These are phyloP conservation scores for Spongispora temasekensis DNA, from an alignment of 1,284 basidiomycete species.

Conservation along the genomic window DNA sequence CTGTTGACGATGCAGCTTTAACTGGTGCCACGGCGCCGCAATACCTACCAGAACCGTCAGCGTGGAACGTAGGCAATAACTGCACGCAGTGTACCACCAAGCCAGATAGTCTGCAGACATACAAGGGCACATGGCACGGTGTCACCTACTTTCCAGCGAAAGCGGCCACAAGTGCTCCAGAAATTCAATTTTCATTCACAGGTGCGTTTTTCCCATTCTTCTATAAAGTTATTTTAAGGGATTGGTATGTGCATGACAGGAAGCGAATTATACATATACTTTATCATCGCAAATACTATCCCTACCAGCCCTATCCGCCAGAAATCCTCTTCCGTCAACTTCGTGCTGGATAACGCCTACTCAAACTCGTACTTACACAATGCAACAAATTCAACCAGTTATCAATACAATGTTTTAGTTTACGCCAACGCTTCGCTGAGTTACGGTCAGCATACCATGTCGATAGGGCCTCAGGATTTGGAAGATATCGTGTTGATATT, in stretches of 20 bases:
- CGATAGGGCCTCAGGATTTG: neutral
- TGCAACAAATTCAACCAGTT: constrained; percentile 1
- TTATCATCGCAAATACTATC: constrained; percentile 13
- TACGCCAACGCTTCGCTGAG: constrained; percentile 12
- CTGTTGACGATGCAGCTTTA: constrained; percentile 19
- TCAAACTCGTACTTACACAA: neutral
- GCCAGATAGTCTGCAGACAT: constrained; percentile 6
- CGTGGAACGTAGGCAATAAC: constrained; percentile 1
- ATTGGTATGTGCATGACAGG: constrained; percentile 10
- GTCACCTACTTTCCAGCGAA: neutral
- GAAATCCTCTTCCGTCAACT: constrained; percentile 8
- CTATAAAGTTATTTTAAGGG: neutral
- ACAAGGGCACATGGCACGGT: constrained; percentile 23
- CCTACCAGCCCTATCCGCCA: neutral
- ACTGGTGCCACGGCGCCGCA: constrained; percentile 4
- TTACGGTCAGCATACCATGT: constrained; percentile 11
- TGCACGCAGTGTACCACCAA: neutral
- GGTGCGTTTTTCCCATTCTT: constrained; percentile 1
- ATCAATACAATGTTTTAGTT: constrained; percentile 18
- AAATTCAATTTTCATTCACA: constrained; percentile 15
- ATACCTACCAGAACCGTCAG: constrained; percentile 2
- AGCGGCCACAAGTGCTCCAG: neutral
- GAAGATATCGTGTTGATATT: constrained; percentile 3
- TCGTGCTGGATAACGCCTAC: constrained; percentile 7
- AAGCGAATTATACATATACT: constrained; percentile 21